Evolutionary conservation across 176 grass and related monocot species (phyloP).

Genomic region (Juncus effusus): DNA sequence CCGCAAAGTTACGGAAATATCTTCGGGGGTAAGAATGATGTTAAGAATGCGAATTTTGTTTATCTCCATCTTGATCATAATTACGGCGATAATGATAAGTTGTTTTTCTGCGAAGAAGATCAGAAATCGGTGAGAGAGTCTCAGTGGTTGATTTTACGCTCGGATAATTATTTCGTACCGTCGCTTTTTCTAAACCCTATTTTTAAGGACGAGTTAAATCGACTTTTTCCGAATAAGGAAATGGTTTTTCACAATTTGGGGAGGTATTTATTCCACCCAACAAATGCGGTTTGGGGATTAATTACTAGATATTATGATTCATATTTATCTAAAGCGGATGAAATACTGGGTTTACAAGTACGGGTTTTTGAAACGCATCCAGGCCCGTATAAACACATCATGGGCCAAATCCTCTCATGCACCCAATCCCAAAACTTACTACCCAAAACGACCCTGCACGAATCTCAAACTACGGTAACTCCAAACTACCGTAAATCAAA

Average conservation of each 20-base stretch:
- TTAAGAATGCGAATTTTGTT: slow-evolving; percentile 30
- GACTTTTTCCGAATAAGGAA: slow-evolving; percentile 54
- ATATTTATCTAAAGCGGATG: slow-evolving; percentile 65
- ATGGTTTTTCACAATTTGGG: slow-evolving; percentile 46
- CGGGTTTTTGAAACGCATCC: slow-evolving; percentile 57
- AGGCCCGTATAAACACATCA: slow-evolving; percentile 66
- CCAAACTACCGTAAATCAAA: slow-evolving; percentile 37
- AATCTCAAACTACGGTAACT: slow-evolving; percentile 23
- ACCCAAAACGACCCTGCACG: slow-evolving; percentile 35
- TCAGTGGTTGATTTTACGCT: slow-evolving; percentile 49
- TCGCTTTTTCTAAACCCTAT: slow-evolving; percentile 46
- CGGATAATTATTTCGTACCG: slow-evolving; percentile 53
- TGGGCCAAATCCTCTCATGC: slow-evolving; percentile 85
- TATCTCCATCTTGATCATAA: slow-evolving; percentile 60
- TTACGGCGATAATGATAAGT: slow-evolving; percentile 44
- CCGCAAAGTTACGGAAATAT: slow-evolving; percentile 57
- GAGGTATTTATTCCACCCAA: slow-evolving; percentile 58
- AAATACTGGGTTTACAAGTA: slow-evolving; percentile 79
- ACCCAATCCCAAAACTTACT: slow-evolving; percentile 55
- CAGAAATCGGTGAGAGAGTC: slow-evolving; percentile 31
- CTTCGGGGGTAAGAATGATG: slow-evolving; percentile 26
- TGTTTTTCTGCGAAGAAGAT: slow-evolving; percentile 63
- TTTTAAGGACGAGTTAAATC: slow-evolving; percentile 30
- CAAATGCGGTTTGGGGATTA: slow-evolving; percentile 46
- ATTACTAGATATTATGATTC: slow-evolving; percentile 51